phyloP scores from a whole-genome alignment of 225 moss, liverwort and hornwort species.

The Polytrichum formosum region DNA sequence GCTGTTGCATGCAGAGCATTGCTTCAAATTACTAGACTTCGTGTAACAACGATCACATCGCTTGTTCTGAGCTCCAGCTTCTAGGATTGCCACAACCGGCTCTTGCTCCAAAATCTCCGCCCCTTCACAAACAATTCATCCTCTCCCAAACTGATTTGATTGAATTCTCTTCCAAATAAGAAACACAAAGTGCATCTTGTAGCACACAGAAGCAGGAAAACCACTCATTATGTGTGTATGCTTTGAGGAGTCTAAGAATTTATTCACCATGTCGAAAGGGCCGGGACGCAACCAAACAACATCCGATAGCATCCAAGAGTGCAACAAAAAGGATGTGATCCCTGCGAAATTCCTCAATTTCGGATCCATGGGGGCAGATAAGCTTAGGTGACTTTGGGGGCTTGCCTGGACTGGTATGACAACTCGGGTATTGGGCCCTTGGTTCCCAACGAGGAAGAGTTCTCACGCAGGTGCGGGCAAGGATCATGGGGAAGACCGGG shows the following conservation, averaged over 20 bases:
- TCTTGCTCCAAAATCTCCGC: slow-evolving; percentile 64
- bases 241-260: not conserved
- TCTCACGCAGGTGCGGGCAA: no score
- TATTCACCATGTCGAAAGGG: slow-evolving; percentile 24
- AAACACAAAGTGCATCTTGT: no score
- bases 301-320: slow-evolving; percentile 36
- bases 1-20: slow-evolving; percentile 90
- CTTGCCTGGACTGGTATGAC: no score
- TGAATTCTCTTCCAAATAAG: not conserved
- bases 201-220: not conserved
- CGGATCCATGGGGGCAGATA: not conserved
- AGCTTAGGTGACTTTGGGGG: no score
- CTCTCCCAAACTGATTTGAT: not conserved
- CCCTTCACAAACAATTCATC: slow-evolving; percentile 31
- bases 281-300: slow-evolving; percentile 40
- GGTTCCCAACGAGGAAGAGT: no score
- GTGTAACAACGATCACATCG: slow-evolving; percentile 76
- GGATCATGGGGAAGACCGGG: no score
- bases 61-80: slow-evolving; percentile 44
- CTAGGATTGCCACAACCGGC: slow-evolving; percentile 64
- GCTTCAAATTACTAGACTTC: slow-evolving; percentile 33
- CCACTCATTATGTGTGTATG: not conserved
- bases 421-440: no score
- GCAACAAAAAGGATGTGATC: slow-evolving; percentile 26
- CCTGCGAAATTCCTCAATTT: slow-evolving; percentile 11